Evolutionary conservation across 176 grass and related monocot genomes (phyloP).

Genomic region (Paspalum vaginatum): DNA sequence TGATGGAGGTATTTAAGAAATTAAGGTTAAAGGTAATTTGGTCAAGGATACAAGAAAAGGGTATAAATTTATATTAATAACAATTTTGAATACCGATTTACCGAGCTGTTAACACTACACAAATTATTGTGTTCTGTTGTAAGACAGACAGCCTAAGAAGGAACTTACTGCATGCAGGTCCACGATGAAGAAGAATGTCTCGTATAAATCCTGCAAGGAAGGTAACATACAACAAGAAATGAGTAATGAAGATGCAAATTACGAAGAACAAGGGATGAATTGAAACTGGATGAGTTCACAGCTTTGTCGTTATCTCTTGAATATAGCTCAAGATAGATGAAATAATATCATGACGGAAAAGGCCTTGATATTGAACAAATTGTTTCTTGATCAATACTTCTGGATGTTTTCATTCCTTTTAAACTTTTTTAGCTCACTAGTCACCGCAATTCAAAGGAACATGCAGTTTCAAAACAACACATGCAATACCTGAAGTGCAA

Average conservation of each 20-base stretch:
- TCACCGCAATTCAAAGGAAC: conserved; percentile 14
- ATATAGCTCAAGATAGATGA: conserved; percentile 8
- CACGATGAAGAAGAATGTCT: conserved; percentile 98
- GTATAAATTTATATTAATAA: not conserved
- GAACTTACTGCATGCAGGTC: conserved; percentile 87
- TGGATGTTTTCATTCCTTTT: not conserved
- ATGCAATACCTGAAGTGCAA: conserved; percentile 82
- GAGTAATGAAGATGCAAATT: conserved; percentile 3
- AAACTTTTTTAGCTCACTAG: not conserved
- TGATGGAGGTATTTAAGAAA: not conserved
- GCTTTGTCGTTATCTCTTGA: conserved; percentile 27
- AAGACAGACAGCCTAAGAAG: conserved; percentile 24
- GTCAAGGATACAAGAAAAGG: not conserved
- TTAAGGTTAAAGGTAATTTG: conserved; percentile 34
- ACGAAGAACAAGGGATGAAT: not conserved
- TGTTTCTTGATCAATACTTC: not conserved
- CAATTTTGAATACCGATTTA: conserved; percentile 29
- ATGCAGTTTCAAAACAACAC: not conserved
- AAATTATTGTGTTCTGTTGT: not conserved
- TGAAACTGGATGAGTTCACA: not conserved
- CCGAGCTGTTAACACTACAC: conserved; percentile 16
- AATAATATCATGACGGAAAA: conserved; percentile 21
- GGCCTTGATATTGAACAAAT: not conserved
- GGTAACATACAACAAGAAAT: conserved; percentile 31
- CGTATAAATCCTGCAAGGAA: conserved; percentile 80